Conservation (phyloP, 78 protist genomes). For the Pelomyxa schiedti region DNA sequence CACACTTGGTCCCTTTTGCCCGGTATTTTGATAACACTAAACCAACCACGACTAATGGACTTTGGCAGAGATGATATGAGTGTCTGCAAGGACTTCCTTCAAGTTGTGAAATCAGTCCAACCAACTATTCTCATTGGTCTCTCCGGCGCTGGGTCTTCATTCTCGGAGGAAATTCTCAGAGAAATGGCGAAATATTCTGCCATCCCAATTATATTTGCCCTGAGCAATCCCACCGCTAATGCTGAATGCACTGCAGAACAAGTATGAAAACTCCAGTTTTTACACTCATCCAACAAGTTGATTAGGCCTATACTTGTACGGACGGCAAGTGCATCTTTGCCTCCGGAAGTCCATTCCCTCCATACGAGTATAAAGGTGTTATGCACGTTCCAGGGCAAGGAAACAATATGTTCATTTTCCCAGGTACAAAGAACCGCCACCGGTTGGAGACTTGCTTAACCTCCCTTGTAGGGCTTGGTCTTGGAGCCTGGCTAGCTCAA, state of each 20-base stretch:
- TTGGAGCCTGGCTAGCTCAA: conserved; percentile 47
- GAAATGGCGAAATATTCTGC: conserved; percentile 23
- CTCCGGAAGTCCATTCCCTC: conserved; percentile 82
- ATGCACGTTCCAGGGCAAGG: conserved; percentile 64
- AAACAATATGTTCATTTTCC: conserved; percentile 20
- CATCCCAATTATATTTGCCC: conserved; percentile 85
- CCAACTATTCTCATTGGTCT: conserved; percentile 86
- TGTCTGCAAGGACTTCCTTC: conserved; percentile 20
- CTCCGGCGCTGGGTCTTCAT: conserved; percentile 52
- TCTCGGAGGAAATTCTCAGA: conserved; percentile 64
- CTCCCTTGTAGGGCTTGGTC: conserved; percentile 91
- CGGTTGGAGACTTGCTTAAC: conserved; percentile 18
- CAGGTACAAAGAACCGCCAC: conserved; percentile 5
- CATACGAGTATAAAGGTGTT: conserved; percentile 35
- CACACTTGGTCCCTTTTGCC: conserved; percentile 62
- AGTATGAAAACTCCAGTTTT: too few species aligned
- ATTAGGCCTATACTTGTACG: conserved; percentile 70
- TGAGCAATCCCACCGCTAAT: conserved; percentile 79
- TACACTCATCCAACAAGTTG: too few species aligned
- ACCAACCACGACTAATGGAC: not conserved
- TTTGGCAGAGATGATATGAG: not conserved
- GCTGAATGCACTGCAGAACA: conserved; percentile 91
- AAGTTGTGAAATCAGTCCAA: conserved; percentile 38
- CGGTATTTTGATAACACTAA: conserved; percentile 27
- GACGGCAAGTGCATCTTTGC: conserved; percentile 77